phyloP scores from a whole-genome alignment of 2,329 filamentous ascomycete genomes.

The Chrysoporthe austroafricana region DNA sequence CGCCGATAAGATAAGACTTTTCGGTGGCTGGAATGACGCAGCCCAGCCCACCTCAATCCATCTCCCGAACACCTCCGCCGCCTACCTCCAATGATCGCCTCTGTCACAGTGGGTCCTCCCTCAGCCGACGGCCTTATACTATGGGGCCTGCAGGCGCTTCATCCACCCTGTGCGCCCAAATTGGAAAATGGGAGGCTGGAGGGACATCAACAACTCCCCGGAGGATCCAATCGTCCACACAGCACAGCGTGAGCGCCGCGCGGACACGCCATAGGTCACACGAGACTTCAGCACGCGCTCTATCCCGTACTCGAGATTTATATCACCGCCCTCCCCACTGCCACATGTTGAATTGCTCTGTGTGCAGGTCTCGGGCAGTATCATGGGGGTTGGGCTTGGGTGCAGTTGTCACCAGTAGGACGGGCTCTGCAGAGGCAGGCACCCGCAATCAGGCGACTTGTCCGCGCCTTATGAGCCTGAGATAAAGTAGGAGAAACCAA shows the following conservation, averaged over 20 bases:
- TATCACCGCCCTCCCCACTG: too few relatives aligned
- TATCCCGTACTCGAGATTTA: too few relatives aligned
- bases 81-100: neutral
- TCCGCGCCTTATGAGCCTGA: neutral
- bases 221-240: neutral
- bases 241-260: neutral
- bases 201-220: neutral
- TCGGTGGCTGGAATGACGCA: constrained; percentile 22
- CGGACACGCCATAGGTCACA: neutral
- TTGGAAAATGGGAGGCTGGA: constrained; percentile 11
- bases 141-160: constrained; percentile 8
- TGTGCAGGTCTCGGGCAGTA: too few relatives aligned
- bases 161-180: constrained; percentile 13
- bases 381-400: neutral
- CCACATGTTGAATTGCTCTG: too few relatives aligned
- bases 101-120: neutral
- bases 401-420: neutral
- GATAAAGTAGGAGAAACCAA: neutral
- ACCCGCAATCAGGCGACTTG: neutral
- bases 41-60: constrained; percentile 11
- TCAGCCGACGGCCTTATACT: constrained; percentile 8
- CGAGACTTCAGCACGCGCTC: neutral
- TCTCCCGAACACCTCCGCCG: neutral
- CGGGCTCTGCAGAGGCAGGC: neutral
- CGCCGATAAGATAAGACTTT: constrained; percentile 7